Base-by-base conservation (phyloP, 2,329 filamentous ascomycete genomes). In the Thielaviopsis musarum region DNA sequence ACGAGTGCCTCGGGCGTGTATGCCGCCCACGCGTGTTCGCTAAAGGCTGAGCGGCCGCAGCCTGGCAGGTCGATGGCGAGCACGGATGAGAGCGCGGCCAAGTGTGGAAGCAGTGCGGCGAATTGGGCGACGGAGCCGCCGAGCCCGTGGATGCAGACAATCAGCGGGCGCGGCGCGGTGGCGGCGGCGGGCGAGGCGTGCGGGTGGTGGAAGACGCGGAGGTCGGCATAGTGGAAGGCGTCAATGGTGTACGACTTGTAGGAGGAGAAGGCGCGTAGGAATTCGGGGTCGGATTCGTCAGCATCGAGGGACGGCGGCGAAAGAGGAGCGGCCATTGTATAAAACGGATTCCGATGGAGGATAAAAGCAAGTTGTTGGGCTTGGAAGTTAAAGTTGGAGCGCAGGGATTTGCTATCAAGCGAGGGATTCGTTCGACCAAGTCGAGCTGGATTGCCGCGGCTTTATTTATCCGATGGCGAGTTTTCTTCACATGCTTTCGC, bases 81-180 rank as follows among this genome's bases (percentile, higher is more conserved):
- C 69, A 91, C 95, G 54, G 90, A 85, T 13, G 87, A 89, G 55
- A 90, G 75, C 67, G 94, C 89, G 56, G 87, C 81, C 54, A 98
- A 76, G 69, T 88, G 93, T 21, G 82, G 85, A 17, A 97, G 73
- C 5, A 97, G 73, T 30, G 87, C 82, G 59, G 88, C 80, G 68
- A 96, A 97, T 67, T 97, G 93, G 12, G 89, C 85, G 24, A 90
- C 79, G 0, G 88, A 95, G 55, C 93, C 93, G n/a, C 91, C 93
- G 10, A 97, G 77, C 1, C 93, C 93, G 67, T 97, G 93, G 60
- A 97, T 77, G 68, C 94, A 95, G 52, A 97, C 90, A 3, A 97
- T 74, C 10, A 98, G 73, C 1, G 93, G 93, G 30, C 30, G 30
- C 12, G 96, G 72, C 0, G 87, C 77, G 1, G 88, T 87, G 62